Percentiles rank a stretch among this genome's conserved stretches.
phyloP scores from a whole-genome alignment of 768 basidiomycete genomes.

The Chalciporus piperatus region DNA sequence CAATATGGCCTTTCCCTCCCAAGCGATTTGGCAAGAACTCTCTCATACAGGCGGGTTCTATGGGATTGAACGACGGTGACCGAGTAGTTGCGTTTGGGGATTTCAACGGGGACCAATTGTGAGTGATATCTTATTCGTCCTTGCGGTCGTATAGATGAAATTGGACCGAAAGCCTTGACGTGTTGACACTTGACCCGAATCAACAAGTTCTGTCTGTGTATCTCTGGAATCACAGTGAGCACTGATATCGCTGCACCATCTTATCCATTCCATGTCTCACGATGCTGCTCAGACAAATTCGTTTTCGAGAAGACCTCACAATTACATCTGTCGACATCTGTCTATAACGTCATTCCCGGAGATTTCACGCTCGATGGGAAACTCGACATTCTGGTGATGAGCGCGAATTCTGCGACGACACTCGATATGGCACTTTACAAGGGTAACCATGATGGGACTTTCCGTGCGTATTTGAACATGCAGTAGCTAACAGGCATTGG shows the following conservation, averaged over 20 bases:
- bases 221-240: conserved; percentile 78
- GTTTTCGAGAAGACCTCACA: conserved; percentile 47
- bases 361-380: conserved; percentile 93
- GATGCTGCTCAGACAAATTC: conserved; percentile 50
- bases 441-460: conserved; percentile 59
- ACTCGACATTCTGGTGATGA: conserved; percentile 89
- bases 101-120: conserved; percentile 96
- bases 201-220: conserved; percentile 74
- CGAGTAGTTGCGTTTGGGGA: conserved; percentile 90
- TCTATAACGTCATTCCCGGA: conserved; percentile 85
- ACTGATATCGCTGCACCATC: neutral
- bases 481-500: neutral
- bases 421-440: conserved; percentile 71
- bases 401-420: conserved; percentile 47
- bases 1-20: conserved; percentile 82
- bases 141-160: neutral
- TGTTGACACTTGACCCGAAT: conserved; percentile 72
- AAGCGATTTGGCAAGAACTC: conserved; percentile 83
- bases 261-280: conserved; percentile 1
- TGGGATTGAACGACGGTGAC: conserved; percentile 72
- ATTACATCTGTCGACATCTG: conserved; percentile 52
- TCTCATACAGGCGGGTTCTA: conserved; percentile 72
- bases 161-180: conserved; percentile 59
- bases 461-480: conserved; percentile 45
- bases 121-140: conserved; percentile 28